Evolutionary conservation across 2,329 filamentous ascomycete genomes (phyloP).

Genomic region (Nigrograna mackinnonii): DNA sequence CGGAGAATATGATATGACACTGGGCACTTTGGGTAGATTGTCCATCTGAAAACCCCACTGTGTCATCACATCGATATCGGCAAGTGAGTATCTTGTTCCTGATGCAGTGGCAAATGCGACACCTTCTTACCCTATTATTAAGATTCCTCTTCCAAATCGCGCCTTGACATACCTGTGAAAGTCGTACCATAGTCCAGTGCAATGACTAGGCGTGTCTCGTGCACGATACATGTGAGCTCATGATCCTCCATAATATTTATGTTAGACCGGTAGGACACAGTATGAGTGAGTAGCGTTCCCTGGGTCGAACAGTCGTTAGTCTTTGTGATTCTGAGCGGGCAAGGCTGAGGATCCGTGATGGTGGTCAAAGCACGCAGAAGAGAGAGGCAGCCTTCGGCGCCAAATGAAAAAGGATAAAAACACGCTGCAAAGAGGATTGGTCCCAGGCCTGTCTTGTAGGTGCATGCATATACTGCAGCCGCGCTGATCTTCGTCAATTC

Average conservation of each 20-base stretch:
- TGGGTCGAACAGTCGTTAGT: not conserved
- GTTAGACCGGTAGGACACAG: not conserved
- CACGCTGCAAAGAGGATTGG: no score
- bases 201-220: slow-evolving; percentile 16
- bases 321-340: not conserved
- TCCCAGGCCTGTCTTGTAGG: no score
- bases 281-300: not conserved
- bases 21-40: slow-evolving; percentile 29
- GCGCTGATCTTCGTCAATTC: no score
- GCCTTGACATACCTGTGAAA: slow-evolving; percentile 19
- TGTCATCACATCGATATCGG: slow-evolving; percentile 24
- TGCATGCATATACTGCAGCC: no score
- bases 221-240: not conserved
- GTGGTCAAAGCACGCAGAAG: no score
- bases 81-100: slow-evolving; percentile 10
- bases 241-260: slow-evolving; percentile 1
- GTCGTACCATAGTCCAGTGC: slow-evolving; percentile 26
- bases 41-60: slow-evolving; percentile 25
- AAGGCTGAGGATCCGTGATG: not conserved
- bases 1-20: slow-evolving; percentile 30
- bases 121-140: slow-evolving; percentile 6
- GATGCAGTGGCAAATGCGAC: slow-evolving; percentile 14
- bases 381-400: no score
- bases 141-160: no score
- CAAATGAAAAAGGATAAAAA: no score